Evolutionary conservation across 2,329 filamentous ascomycete genomes (phyloP).

Genomic region (Monosporascus sp.): DNA sequence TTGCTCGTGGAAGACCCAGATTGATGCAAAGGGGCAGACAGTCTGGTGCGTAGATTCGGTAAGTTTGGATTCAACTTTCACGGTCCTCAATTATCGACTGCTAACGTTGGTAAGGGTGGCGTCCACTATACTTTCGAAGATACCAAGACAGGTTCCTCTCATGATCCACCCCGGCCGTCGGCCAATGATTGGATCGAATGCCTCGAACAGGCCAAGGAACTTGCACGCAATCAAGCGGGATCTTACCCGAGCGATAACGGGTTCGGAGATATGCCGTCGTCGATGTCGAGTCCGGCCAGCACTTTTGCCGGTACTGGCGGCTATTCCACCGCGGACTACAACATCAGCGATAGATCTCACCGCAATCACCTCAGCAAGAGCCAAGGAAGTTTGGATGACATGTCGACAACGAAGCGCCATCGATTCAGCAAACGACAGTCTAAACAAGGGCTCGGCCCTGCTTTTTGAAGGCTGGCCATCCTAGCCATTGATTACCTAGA

Average conservation of each 20-base stretch:
- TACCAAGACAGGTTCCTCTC: constrained; percentile 59
- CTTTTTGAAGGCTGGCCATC: constrained; percentile 53
- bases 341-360: constrained; percentile 46
- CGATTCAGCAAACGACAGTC: constrained; percentile 90
- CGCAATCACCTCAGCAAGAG: constrained; percentile 57
- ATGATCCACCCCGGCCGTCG: constrained; percentile 57
- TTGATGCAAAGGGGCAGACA: constrained; percentile 81
- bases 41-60: constrained; percentile 93
- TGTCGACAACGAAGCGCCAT: constrained; percentile 47
- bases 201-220: constrained; percentile 78
- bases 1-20: constrained; percentile 72
- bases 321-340: constrained; percentile 44
- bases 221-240: constrained; percentile 64
- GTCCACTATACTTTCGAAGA: constrained; percentile 94
- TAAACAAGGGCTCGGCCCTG: constrained; percentile 87
- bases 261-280: constrained; percentile 64
- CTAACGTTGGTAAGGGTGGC: constrained; percentile 57
- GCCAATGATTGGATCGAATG: constrained; percentile 91
- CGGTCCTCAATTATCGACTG: not conserved
- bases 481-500: constrained; percentile 7
- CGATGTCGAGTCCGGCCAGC: constrained; percentile 71
- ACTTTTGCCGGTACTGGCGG: constrained; percentile 60
- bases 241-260: constrained; percentile 63
- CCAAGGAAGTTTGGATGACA: constrained; percentile 51
- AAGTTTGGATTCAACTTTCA: constrained; percentile 38